Percentiles rank a stretch among this genome's conserved stretches.
phyloP scores from a whole-genome alignment of 2,329 filamentous ascomycete species.

The Fusarium bactridioides region DNA sequence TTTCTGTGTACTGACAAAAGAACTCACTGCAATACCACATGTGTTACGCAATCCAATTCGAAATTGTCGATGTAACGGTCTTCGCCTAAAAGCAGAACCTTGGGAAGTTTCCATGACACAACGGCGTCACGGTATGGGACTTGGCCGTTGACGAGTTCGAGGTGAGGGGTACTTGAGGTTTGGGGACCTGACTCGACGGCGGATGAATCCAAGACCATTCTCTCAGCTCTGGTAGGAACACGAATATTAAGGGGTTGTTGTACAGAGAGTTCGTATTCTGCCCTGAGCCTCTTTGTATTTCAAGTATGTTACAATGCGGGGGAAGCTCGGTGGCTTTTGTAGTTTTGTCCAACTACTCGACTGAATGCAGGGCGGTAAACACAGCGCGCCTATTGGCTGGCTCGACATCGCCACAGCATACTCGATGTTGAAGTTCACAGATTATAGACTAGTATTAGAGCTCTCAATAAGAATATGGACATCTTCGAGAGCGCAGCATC shows the following conservation, averaged over 20 bases:
- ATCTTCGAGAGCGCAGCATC: accelerated
- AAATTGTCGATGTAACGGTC: neutral
- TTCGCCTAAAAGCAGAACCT: neutral
- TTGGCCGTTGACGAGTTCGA: neutral
- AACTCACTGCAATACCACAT: neutral
- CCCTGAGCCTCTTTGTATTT: neutral
- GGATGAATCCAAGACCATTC: neutral
- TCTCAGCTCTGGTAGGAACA: too few relatives aligned
- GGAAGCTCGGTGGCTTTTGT: neutral
- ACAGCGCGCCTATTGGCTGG: neutral
- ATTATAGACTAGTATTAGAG: neutral
- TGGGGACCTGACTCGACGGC: neutral
- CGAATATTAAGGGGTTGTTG: neutral
- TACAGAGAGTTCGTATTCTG: neutral
- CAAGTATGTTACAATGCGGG: neutral
- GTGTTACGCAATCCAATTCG: neutral
- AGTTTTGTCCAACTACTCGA: neutral
- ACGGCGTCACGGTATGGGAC: neutral
- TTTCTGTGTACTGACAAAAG: neutral
- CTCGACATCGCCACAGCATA: too few relatives aligned
- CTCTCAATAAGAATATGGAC: accelerated
- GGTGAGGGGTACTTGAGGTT: neutral
- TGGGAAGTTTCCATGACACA: neutral
- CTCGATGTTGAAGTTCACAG: too few relatives aligned
- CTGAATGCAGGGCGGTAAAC: neutral